Percentiles rank a stretch among this genome's conserved stretches.
phyloP scores from a whole-genome alignment of 2,329 filamentous ascomycete genomes.

The Celoporthe dispersa region DNA sequence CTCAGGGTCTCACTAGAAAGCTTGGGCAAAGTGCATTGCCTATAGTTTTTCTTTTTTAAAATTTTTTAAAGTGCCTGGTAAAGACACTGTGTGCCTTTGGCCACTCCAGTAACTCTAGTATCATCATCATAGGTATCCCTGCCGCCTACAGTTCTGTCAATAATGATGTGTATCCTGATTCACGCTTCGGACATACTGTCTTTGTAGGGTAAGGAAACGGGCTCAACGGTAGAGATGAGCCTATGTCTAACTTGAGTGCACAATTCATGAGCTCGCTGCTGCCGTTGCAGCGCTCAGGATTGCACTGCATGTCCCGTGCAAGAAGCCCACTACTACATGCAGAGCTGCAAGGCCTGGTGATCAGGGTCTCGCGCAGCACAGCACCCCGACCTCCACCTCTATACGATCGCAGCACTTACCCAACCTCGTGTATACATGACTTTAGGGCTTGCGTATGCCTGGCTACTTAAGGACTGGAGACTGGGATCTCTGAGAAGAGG shows the following conservation, averaged over 20 bases:
- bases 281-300: background rate
- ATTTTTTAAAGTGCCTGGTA: too few relatives aligned
- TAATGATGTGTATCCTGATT: constrained; percentile 19
- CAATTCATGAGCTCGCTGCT: background rate
- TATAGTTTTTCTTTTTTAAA: too few relatives aligned
- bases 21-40: background rate
- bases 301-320: background rate
- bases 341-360: too few relatives aligned
- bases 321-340: too few relatives aligned
- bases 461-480: constrained; percentile 12
- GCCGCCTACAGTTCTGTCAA: constrained; percentile 16
- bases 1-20: too few relatives aligned
- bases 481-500: constrained; percentile 14
- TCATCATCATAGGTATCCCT: constrained; percentile 12
- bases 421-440: background rate
- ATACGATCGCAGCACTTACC: background rate
- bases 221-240: background rate
- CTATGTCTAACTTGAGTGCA: background rate
- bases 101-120: constrained; percentile 11
- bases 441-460: background rate
- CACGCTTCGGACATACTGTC: constrained; percentile 15
- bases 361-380: background rate
- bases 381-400: too few relatives aligned
- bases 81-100: too few relatives aligned
- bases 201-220: constrained; percentile 12